Percentiles rank a stretch among this genome's conserved stretches.
Conservation (phyloP, 2,329 filamentous ascomycete genomes). For the Fusarium incarnatum region DNA sequence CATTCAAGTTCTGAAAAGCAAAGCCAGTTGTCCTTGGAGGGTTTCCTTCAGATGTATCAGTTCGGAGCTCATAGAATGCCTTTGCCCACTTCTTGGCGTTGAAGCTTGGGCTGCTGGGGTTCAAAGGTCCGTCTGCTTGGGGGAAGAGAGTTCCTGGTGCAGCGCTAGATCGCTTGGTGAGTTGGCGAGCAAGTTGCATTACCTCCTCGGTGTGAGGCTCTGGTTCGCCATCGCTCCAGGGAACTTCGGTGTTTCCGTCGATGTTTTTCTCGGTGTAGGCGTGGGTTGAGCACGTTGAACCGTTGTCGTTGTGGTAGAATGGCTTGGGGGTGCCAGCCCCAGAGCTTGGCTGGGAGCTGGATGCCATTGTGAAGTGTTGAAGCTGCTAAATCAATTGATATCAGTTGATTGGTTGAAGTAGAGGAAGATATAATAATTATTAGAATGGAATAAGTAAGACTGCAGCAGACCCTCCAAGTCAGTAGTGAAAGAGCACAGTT, state of each 20-base stretch:
- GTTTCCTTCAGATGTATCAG: slow-evolving; percentile 43
- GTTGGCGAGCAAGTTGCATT: slow-evolving; percentile 46
- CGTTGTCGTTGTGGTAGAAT: slow-evolving; percentile 13
- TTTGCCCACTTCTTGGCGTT: slow-evolving; percentile 58
- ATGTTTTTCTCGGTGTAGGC: slow-evolving; percentile 33
- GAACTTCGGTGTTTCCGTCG: slow-evolving; percentile 7
- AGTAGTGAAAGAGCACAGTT: background rate
- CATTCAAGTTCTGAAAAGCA: slow-evolving; percentile 44
- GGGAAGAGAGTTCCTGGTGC: slow-evolving; percentile 47
- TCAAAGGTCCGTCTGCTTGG: slow-evolving; percentile 46
- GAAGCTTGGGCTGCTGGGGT: slow-evolving; percentile 56
- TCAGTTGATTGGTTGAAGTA: too few relatives aligned
- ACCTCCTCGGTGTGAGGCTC: slow-evolving; percentile 36
- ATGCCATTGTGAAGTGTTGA: slow-evolving; percentile 9
- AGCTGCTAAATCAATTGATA: background rate
- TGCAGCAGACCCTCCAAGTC: background rate
- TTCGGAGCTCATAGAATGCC: slow-evolving; percentile 49
- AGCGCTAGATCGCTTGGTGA: slow-evolving; percentile 45
- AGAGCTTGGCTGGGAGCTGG: slow-evolving; percentile 12
- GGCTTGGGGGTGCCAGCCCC: slow-evolving; percentile 1
- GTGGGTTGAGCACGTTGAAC: slow-evolving; percentile 34
- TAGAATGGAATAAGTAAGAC: too few relatives aligned
- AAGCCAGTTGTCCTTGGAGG: slow-evolving; percentile 46
- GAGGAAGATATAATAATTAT: too few relatives aligned
- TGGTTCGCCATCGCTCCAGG: slow-evolving; percentile 4